These are phyloP conservation scores for Phaeosphaeria sp. DNA, from an alignment of 2,329 filamentous ascomycete genomes.

Conservation along the genomic window DNA sequence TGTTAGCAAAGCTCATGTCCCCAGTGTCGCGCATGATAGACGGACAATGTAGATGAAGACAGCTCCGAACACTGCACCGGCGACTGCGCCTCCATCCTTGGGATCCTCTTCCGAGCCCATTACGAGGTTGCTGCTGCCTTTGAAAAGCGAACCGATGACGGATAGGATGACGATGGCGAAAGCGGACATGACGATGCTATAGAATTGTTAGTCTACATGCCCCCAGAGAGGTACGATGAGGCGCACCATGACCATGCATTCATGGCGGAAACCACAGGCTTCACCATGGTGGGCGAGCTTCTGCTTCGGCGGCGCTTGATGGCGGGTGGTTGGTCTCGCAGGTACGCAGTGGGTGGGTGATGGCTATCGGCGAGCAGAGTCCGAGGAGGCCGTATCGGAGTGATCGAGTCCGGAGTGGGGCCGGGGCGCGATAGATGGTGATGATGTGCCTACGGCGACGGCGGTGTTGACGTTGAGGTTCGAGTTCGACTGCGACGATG, in stretches of 20 bases:
- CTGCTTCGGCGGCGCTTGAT: constrained; percentile 11
- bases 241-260: constrained; percentile 94
- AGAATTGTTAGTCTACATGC: constrained; percentile 21
- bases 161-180: constrained; percentile 72
- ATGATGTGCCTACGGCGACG: no score
- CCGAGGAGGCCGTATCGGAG: not conserved
- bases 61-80: constrained; percentile 83
- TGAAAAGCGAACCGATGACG: constrained; percentile 75
- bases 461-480: no score
- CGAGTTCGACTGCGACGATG: not conserved
- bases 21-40: constrained; percentile 27
- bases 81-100: constrained; percentile 77
- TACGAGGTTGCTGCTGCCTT: constrained; percentile 79
- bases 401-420: not conserved
- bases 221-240: no score
- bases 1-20: not conserved
- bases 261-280: constrained; percentile 89
- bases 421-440: no score
- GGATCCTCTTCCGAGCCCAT: constrained; percentile 76
- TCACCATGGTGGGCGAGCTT: constrained; percentile 75
- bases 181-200: constrained; percentile 72
- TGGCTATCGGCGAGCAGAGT: not conserved
- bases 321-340: constrained; percentile 14
- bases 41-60: constrained; percentile 89
- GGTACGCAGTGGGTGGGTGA: not conserved